A percentile compares a stretch with the other conserved stretches of the same genome.
These are phyloP conservation scores for Mortierella polycephala DNA, from an alignment of 371 early-diverging fungal species.

Conservation along the genomic window DNA sequence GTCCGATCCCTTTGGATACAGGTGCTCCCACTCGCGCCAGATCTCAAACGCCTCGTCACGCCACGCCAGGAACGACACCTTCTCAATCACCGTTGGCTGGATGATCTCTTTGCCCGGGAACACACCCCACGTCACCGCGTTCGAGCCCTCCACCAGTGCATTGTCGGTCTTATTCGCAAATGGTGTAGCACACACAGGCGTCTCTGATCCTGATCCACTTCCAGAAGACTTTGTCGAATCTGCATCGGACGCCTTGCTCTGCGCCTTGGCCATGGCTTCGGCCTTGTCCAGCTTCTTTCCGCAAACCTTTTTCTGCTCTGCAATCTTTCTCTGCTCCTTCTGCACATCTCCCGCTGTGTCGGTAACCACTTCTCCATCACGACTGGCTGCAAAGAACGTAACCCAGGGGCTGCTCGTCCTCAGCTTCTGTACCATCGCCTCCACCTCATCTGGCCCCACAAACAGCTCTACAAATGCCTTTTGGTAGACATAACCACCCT, in stretches of 20 bases:
- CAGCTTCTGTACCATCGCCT: constrained; percentile 55
- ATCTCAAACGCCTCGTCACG: constrained; percentile 88
- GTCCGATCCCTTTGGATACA: constrained; percentile 71
- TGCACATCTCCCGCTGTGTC: constrained; percentile 42
- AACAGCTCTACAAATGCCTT: constrained; percentile 90
- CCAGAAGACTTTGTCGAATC: neutral
- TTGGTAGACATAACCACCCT: constrained; percentile 93
- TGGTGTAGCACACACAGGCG: constrained; percentile 38
- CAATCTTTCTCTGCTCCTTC: constrained; percentile 51
- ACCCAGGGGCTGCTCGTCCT: constrained; percentile 65
- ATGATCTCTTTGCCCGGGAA: constrained; percentile 96
- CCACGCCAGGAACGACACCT: constrained; percentile 92
- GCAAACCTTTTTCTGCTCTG: constrained; percentile 50
- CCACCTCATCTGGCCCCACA: constrained; percentile 62
- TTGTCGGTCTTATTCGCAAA: constrained; percentile 49
- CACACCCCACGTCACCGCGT: constrained; percentile 97
- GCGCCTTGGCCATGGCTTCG: neutral
- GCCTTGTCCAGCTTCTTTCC: constrained; percentile 16
- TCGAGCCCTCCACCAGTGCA: constrained; percentile 61
- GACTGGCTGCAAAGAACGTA: constrained; percentile 91
- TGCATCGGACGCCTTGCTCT: neutral
- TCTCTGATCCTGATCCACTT: neutral
- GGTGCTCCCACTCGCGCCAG: constrained; percentile 90
- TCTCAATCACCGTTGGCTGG: constrained; percentile 94
- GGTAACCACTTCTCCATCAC: constrained; percentile 57